Conservation (phyloP, 352 stramenopile genomes). For the Bremia lactucae region DNA sequence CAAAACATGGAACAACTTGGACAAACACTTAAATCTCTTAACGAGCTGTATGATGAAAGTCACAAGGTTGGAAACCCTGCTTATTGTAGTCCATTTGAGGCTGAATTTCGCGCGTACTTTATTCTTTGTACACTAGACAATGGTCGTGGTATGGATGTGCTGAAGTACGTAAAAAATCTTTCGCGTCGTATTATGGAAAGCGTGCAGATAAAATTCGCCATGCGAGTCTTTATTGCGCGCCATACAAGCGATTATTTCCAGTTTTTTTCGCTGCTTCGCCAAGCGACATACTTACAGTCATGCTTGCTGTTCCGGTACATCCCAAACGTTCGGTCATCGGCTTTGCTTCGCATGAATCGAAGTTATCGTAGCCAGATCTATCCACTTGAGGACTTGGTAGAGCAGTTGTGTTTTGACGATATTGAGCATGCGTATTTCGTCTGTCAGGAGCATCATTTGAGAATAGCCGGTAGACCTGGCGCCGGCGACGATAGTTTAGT, state of each 20-base stretch:
- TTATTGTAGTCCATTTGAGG: conserved; percentile 72
- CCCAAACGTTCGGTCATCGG: conserved; percentile 55
- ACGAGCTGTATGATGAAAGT: conserved; percentile 83
- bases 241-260: conserved; percentile 76
- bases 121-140: conserved; percentile 82
- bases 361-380: conserved; percentile 62
- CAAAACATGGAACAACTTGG: conserved; percentile 87
- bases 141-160: conserved; percentile 63
- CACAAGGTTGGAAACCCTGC: conserved; percentile 44
- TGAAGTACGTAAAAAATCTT: conserved; percentile 81
- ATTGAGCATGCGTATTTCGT: conserved; percentile 56
- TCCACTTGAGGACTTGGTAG: conserved; percentile 46
- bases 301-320: conserved; percentile 80
- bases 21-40: conserved; percentile 80
- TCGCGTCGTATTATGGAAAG: conserved; percentile 43
- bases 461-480: conserved; percentile 33
- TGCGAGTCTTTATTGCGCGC: conserved; percentile 77
- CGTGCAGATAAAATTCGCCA: conserved; percentile 77
- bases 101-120: conserved; percentile 79
- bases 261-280: conserved; percentile 69
- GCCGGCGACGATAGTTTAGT: conserved; percentile 30
- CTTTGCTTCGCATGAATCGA: conserved; percentile 72
- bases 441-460: conserved; percentile 57
- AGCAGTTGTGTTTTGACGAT: conserved; percentile 75
- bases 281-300: conserved; percentile 73